A percentile compares a stretch with the other conserved stretches of the same genome.
Conservation (phyloP, 169 alveolate genomes). For the Plasmodium coatneyi region DNA sequence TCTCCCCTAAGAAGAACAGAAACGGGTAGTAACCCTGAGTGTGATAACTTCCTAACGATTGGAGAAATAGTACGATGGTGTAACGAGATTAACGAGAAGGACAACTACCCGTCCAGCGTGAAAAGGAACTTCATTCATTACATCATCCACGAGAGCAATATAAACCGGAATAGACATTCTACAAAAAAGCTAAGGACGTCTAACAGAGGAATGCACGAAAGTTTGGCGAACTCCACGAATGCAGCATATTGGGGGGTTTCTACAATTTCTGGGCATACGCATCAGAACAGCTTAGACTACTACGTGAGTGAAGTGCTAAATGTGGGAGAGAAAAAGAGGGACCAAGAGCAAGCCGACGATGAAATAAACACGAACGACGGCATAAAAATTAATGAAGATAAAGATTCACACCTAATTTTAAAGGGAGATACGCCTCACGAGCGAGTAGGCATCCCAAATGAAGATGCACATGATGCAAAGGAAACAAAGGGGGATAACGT, state of each 20-base stretch:
- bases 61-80: slow-evolving; percentile 58
- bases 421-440: background rate
- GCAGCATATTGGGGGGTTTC: background rate
- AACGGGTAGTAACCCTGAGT: background rate
- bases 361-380: background rate
- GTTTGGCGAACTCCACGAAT: background rate
- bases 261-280: background rate
- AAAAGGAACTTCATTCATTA: slow-evolving; percentile 39
- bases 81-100: slow-evolving; percentile 43
- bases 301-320: slow-evolving; percentile 18
- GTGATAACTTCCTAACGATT: slow-evolving; percentile 39
- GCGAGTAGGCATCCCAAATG: background rate
- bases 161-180: background rate
- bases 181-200: background rate
- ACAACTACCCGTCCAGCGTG: slow-evolving; percentile 21
- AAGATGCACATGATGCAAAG: background rate
- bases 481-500: background rate
- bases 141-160: slow-evolving; percentile 14
- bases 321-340: background rate
- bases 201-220: background rate
- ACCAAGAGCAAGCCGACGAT: background rate
- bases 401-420: background rate
- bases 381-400: background rate
- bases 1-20: background rate
- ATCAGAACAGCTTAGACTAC: background rate